Evolutionary conservation across 441 rosid genomes (phyloP), one percentile per base, ranked within the genome.

Genomic region (Mallotus repandus): DNA sequence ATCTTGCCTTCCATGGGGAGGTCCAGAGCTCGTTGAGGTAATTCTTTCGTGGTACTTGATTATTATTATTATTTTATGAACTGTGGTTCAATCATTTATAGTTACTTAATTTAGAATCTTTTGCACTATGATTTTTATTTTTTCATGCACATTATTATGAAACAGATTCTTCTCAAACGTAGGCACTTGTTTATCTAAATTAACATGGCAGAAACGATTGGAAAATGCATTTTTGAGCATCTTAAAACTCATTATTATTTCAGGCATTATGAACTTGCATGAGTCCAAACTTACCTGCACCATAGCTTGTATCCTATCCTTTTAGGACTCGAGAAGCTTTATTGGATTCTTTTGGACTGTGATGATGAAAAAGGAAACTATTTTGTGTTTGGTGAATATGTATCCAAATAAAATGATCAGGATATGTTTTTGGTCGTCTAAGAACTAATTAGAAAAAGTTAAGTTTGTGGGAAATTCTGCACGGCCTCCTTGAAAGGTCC

Each of bases 1-100:
- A 81, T 91, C 98, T 25, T 93, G 95, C 74, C 96, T 96, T 52
- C 99, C 99, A 12, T 96, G 98, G 99, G 99, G 98, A 71, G 99
- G 96, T 60, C 89, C 96, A 60, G 99, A 96, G 77, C 92, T 96
- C 13, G 25, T 80, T 66, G 99, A 96, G 98, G 98, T 96, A 87
- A 76, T 79, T 56, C 70, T 60, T 74, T 32, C 61, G 72, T 53
- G 22, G 72, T 69, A 7, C n/a, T 63, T 55, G 45, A 43, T 68
- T 16, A 59, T 19, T 62, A 29, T 29, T 29, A 29, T 29, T 2
- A 29, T 29, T 69, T 49, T 66, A 8, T 71, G 55, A 62, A 32
- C 29, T 73, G 12, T 55, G 21, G 70, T 45, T 65, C 9, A 10
- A 16, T 29, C n/a, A 16, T 9, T 43, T 63, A 0, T 68, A 48